Base-by-base conservation (phyloP, 2,329 filamentous ascomycete species). In the Remersonia thermophila region DNA sequence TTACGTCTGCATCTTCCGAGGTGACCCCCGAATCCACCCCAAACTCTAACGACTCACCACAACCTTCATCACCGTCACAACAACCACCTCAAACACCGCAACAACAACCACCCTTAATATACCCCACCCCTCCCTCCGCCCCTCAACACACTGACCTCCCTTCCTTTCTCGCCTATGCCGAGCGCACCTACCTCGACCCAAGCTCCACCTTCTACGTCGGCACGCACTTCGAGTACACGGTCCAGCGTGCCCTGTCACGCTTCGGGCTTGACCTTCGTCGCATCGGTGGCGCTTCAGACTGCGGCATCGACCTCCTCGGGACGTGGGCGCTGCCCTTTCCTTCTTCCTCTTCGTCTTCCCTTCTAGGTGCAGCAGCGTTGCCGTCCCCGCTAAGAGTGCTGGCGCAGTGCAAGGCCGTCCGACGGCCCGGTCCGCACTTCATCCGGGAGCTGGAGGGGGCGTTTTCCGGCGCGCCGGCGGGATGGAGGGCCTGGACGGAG, bases 401-500 rank as follows among this genome's bases (percentile, higher is more conserved):
- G 11, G 41, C 71, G 1, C 83, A 89, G 54, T 89, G 83, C 65
- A 91, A 89, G 55, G 71, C 67, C 1, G 62, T 69, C 13, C 59
- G 61, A 38, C 62, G 63, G 31, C 55, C 65, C 10, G 65, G 72
- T 0, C 82, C 83, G 1, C 60, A 66, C 23, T 61, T 75, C 32
- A 60, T 84, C 7, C 71, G 83, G n/a, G 83, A 89, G 59, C 67
- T 89, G 3, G 82, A 85, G 52, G 89, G 89, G 3, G 74, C 84
- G 0, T 81, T 91, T 51, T 67, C 68, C 1, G 77, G 76, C 10
- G 81, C 83, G 6, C 86, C 85, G 1, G 61, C 69, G 0, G 80
- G 78, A 0, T 93, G 83, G 82, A 66, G 75, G 36, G 73, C 70
- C 0, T 20, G 20, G 20, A 23, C 5, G 20, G 20, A 23, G 20